These are phyloP conservation scores for Globisporangium viniferum DNA, from an alignment of 352 stramenopile genomes.

Conservation along the genomic window DNA sequence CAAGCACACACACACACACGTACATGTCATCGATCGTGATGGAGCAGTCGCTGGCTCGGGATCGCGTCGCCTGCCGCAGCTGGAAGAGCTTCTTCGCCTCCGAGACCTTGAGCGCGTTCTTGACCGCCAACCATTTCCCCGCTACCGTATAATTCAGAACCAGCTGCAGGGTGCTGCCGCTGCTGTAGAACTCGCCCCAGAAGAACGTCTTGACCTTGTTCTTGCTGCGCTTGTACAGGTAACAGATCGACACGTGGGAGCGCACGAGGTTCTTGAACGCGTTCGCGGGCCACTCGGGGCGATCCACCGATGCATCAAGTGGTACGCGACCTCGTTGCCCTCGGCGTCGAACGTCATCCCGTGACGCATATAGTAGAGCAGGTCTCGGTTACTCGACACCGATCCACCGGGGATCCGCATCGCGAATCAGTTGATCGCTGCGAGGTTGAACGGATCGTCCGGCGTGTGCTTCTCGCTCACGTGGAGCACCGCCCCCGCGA, in stretches of 20 bases:
- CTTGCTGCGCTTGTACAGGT: conserved; percentile 32
- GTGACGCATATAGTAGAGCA: conserved; percentile 21
- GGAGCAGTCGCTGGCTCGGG: not conserved
- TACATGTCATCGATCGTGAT: not conserved
- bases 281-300: conserved; percentile 36
- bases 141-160: conserved; percentile 29
- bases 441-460: conserved; percentile 30
- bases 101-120: conserved; percentile 22
- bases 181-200: conserved; percentile 25
- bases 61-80: conserved; percentile 8
- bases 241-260: conserved; percentile 27
- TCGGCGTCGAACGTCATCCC: conserved; percentile 25
- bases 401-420: conserved; percentile 23
- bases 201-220: conserved; percentile 31
- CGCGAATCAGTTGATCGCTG: conserved; percentile 40
- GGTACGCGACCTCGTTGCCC: conserved; percentile 31
- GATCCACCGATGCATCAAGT: conserved; percentile 43
- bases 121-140: conserved; percentile 31
- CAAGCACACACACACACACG: too few species aligned
- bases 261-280: conserved; percentile 26
- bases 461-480: conserved; percentile 23
- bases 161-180: conserved; percentile 6
- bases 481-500: conserved; percentile 27
- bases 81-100: conserved; percentile 12
- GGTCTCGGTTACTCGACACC: conserved; percentile 26